Percentiles rank a stretch among this genome's conserved stretches.
These are phyloP conservation scores for Neoscytalidium dimidiatum DNA, from an alignment of 2,329 filamentous ascomycete species.

Conservation along the genomic window DNA sequence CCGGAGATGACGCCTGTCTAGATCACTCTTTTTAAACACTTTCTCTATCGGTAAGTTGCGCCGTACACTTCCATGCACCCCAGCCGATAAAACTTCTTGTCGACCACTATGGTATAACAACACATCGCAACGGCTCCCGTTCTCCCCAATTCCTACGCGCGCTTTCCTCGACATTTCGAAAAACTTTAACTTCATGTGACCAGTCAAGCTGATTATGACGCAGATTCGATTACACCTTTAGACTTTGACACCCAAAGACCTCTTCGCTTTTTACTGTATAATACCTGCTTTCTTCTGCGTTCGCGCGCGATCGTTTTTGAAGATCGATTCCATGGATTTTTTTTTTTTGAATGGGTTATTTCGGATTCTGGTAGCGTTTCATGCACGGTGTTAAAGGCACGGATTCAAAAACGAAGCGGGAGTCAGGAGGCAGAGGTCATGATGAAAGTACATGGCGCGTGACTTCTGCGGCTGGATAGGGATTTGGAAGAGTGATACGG, in stretches of 20 bases:
- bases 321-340: neutral
- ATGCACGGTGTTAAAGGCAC: conserved; percentile 17
- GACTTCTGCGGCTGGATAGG: conserved; percentile 17
- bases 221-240: neutral
- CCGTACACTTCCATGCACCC: too few species aligned
- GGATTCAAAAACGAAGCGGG: conserved; percentile 11
- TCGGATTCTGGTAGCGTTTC: conserved; percentile 3
- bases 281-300: conserved; percentile 11
- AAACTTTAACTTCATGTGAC: too few species aligned
- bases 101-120: neutral
- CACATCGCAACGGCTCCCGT: too few species aligned
- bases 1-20: conserved; percentile 18
- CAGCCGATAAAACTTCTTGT: too few species aligned
- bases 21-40: neutral
- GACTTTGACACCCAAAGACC: neutral
- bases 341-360: neutral
- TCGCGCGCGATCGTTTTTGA: neutral
- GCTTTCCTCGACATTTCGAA: too few species aligned
- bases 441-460: conserved; percentile 13
- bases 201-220: neutral
- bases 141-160: neutral
- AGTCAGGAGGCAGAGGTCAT: conserved; percentile 14
- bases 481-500: conserved; percentile 15
- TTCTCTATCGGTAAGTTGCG: neutral
- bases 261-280: conserved; percentile 17